These are phyloP conservation scores for Chalciporus piperatus DNA, from an alignment of 768 basidiomycete genomes.

Conservation along the genomic window DNA sequence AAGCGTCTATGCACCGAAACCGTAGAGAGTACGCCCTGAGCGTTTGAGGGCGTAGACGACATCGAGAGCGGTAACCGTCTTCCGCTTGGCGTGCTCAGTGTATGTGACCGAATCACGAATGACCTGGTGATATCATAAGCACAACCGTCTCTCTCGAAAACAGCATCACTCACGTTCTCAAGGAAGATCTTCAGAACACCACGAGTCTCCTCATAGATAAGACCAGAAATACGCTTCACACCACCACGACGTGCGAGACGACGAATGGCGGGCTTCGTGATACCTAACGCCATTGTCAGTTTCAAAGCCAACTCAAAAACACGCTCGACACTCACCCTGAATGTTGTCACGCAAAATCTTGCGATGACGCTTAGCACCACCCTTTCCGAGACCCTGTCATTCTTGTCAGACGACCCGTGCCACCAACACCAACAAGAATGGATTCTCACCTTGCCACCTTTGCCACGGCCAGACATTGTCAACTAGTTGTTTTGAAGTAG, in stretches of 20 bases:
- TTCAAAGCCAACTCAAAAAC: not conserved
- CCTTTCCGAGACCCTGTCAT: constrained; percentile 85
- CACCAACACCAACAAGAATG: not conserved
- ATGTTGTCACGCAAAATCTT: constrained; percentile 90
- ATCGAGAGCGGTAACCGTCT: constrained; percentile 94
- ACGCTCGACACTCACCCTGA: constrained; percentile 43
- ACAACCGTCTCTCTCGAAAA: constrained; percentile 38
- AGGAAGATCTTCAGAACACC: constrained; percentile 89
- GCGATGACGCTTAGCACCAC: constrained; percentile 93
- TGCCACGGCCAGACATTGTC: constrained; percentile 93
- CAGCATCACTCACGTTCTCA: constrained; percentile 70
- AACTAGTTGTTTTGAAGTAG: constrained; percentile 7
- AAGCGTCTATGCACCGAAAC: constrained; percentile 46
- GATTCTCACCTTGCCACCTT: constrained; percentile 77
- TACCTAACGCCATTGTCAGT: constrained; percentile 47
- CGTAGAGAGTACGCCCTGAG: constrained; percentile 67
- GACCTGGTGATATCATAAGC: constrained; percentile 44
- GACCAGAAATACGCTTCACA: constrained; percentile 86
- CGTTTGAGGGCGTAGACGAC: constrained; percentile 87
- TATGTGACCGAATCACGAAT: constrained; percentile 98
- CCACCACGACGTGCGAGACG: constrained; percentile 96
- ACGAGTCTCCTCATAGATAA: constrained; percentile 89
- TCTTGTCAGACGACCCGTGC: not conserved
- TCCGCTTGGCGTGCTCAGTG: constrained; percentile 96
- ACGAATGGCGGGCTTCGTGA: constrained; percentile 93